Evolutionary conservation across 257 asterid genomes (phyloP), one percentile per base, ranked within the genome.

Genomic region (Phtheirospermum japonicum): DNA sequence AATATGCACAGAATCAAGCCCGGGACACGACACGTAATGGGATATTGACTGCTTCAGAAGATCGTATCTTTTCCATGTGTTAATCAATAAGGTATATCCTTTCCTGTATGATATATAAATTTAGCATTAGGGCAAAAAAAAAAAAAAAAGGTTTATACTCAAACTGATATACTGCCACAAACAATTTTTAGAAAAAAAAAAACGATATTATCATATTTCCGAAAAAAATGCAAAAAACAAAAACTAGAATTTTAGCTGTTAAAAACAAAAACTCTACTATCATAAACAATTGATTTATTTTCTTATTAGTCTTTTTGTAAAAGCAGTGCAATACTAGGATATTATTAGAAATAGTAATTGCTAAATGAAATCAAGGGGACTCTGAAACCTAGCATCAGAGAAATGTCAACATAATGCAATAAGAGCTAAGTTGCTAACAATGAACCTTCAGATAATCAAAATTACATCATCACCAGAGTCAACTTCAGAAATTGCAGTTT

Each of bases 61-160:
- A 75, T 86, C 95, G 61, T 86, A 79, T 82, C 97, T 79, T 83
- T 82, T 86, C 95, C 97, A 89, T 14, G 97, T 89, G 75, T 89
- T 89, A 52, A 89, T 84, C 82, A 89, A 75, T 64, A 89, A 59
- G 42, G 97, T 75, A 64, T 86, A 89, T 58, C 95, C 95, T 76
- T 71, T 76, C 75, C 97, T 89, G 82, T 23, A 23, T 45, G 66
- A 23, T 64, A 59, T 32, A 69, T 30, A 57, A 50, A 54, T 17
- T 49, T 49, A 53, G 36, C 45, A 69, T 68, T 67, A 69, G 66
- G n/a, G n/a, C n/a, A n/a, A n/a, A n/a, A n/a, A n/a, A n/a, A n/a
- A n/a, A n/a, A n/a, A n/a, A n/a, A n/a, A n/a, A n/a, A n/a, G n/a
- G n/a, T n/a, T n/a, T n/a, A n/a, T n/a, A n/a, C n/a, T n/a, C n/a